Conservation (phyloP, 495 filamentous ascomycete genomes). For the Cercophora scortea region DNA sequence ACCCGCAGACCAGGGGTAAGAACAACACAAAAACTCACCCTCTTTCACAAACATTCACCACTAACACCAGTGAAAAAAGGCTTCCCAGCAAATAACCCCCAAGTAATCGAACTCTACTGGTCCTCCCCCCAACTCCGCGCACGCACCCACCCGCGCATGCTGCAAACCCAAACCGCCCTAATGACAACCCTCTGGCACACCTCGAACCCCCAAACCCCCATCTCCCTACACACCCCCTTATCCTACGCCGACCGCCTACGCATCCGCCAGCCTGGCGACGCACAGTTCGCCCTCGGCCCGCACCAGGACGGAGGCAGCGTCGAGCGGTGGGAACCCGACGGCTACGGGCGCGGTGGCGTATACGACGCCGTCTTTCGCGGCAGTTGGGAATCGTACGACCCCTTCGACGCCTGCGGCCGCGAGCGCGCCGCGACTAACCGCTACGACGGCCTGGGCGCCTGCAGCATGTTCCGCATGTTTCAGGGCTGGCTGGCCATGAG, state of each 20-base stretch:
- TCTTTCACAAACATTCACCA: neutral
- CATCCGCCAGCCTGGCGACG: constrained; percentile 68
- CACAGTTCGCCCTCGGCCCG: constrained; percentile 74
- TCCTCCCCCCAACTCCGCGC: constrained; percentile 67
- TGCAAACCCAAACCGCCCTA: constrained; percentile 61
- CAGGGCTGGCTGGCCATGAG: constrained; percentile 87
- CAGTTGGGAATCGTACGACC: constrained; percentile 73
- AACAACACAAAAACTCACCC: no score
- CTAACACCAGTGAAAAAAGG: constrained; percentile 22
- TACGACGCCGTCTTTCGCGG: constrained; percentile 69
- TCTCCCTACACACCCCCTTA: constrained; percentile 56
- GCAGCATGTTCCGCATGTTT: constrained; percentile 79
- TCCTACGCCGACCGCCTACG: constrained; percentile 77
- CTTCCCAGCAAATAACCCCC: constrained; percentile 47
- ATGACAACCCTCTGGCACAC: constrained; percentile 69
- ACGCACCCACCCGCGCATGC: constrained; percentile 61
- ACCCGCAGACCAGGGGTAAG: constrained; percentile 48
- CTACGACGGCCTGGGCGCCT: constrained; percentile 75
- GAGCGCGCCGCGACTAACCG: constrained; percentile 63
- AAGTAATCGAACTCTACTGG: constrained; percentile 90
- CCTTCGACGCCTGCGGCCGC: constrained; percentile 68
- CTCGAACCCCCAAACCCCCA: constrained; percentile 44
- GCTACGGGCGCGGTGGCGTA: constrained; percentile 61
- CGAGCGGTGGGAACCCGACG: constrained; percentile 78
- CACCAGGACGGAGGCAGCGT: constrained; percentile 80